These are phyloP conservation scores for Aspergillus sp. DNA, from an alignment of 2,329 filamentous ascomycete species.

Conservation along the genomic window DNA sequence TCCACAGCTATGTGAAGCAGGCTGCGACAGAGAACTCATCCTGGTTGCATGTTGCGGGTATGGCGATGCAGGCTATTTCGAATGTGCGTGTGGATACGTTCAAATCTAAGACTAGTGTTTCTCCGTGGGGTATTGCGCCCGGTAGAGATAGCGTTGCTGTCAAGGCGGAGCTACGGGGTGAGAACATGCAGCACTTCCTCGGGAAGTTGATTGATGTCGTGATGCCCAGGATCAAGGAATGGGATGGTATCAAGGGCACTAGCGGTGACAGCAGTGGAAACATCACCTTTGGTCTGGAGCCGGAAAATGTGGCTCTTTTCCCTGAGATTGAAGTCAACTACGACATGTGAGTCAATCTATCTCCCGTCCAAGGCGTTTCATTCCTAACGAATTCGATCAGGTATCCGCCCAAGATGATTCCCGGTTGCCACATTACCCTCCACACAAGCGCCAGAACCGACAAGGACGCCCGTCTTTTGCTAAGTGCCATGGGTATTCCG, in stretches of 20 bases:
- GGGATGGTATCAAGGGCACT: constrained; percentile 67
- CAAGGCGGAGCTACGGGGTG: constrained; percentile 69
- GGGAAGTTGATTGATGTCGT: constrained; percentile 87
- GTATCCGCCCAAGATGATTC: constrained; percentile 67
- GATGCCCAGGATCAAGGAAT: constrained; percentile 93
- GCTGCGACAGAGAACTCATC: constrained; percentile 63
- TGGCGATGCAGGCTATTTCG: constrained; percentile 78
- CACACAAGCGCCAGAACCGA: constrained; percentile 81
- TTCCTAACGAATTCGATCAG: constrained; percentile 27
- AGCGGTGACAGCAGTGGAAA: constrained; percentile 87
- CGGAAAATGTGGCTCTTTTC: constrained; percentile 72
- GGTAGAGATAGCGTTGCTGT: constrained; percentile 63
- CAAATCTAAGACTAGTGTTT: constrained; percentile 61
- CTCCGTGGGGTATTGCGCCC: constrained; percentile 66
- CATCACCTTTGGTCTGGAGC: constrained; percentile 70
- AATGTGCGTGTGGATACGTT: constrained; percentile 67
- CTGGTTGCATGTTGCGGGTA: constrained; percentile 72
- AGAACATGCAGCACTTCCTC: constrained; percentile 82
- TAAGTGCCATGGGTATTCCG: constrained; percentile 66
- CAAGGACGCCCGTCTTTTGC: constrained; percentile 71
- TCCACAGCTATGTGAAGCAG: constrained; percentile 68
- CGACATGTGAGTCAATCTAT: constrained; percentile 60
- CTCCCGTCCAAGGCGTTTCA: background rate
- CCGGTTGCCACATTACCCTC: constrained; percentile 74
- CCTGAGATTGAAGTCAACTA: constrained; percentile 94